Base-by-base conservation (phyloP, 768 basidiomycete species). In the Lentinus tigrinus region DNA sequence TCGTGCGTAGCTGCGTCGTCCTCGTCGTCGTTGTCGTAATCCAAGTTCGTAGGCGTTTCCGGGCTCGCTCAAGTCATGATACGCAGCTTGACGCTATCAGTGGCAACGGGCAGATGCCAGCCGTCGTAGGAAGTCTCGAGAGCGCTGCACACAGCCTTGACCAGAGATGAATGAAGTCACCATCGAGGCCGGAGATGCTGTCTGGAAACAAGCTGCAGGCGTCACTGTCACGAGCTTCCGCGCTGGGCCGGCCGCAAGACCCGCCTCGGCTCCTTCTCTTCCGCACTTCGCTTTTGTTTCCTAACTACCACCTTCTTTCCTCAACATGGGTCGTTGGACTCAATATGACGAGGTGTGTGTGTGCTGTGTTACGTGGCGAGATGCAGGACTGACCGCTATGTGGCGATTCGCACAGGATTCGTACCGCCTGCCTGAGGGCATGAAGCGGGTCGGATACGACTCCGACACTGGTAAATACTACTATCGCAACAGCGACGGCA, bases 381-480 rank as follows among this genome's bases (percentile, higher is more conserved):
- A 42, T 36, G 52, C 56, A 40, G 34, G 16, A 19, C 14, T 24
- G 31, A n/a, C 58, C 43, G 51, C 47, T 53, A 17, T 42, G 59
- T 44, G 43, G n/a, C n/a, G n/a, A n/a, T n/a, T n/a, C 47, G 52
- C 2, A 13, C 56, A 82, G 81, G 81, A 83, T 55, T 74, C 75
- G 14, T 79, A 81, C 64, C 75, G 81, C 61, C 76, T 83, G 52
- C 81, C 81, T 1, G 78, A 77, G 51, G 81, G 82, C 40, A 72
- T 81, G 68, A 75, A 83, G 60, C 83, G 90, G 34, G 81, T 88
- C 56, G 90, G 89, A 14, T 92, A 92, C 67, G 90, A 93, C 71
- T 74, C 85, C 3, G 90, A 92, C 74, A 78, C 79, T 1, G 80
- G 82, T 31, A 75, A 79, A 47, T 91, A 91, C 74, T 78, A 80